These are phyloP conservation scores for Solanum hybrid DNA, from an alignment of 305 asterid genomes.

Conservation along the genomic window DNA sequence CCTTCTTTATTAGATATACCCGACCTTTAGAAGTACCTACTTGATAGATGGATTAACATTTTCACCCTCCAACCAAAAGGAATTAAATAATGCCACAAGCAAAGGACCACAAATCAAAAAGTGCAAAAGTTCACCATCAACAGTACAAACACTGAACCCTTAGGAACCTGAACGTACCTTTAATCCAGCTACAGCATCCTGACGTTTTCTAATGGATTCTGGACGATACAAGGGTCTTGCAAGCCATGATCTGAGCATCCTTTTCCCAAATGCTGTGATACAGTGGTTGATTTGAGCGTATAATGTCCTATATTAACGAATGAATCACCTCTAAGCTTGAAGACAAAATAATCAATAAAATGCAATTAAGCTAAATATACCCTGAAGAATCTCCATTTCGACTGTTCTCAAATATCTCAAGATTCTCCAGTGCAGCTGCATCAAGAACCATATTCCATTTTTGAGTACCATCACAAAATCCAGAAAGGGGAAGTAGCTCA, in stretches of 20 bases:
- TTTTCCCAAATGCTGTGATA: constrained; percentile 82
- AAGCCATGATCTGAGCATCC: constrained; percentile 82
- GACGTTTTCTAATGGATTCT: constrained; percentile 75
- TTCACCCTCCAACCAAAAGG: background rate
- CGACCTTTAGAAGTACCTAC: background rate
- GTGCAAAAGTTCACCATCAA: background rate
- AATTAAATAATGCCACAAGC: background rate
- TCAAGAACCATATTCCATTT: constrained; percentile 86
- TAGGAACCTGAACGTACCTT: constrained; percentile 35
- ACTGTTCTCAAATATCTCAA: constrained; percentile 89
- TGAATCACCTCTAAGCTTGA: constrained; percentile 5
- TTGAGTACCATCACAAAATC: constrained; percentile 43
- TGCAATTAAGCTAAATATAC: constrained; percentile 33
- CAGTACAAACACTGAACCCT: background rate
- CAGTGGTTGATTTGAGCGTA: constrained; percentile 86
- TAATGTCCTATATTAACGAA: constrained; percentile 53
- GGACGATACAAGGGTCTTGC: constrained; percentile 85
- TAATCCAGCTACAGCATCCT: constrained; percentile 82
- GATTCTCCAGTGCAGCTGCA: constrained; percentile 93
- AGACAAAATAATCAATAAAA: constrained; percentile 14
- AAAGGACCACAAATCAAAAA: background rate
- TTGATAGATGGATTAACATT: background rate
- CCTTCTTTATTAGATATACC: background rate
- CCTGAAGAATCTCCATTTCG: constrained; percentile 87
- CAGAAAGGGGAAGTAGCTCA: constrained; percentile 83